A percentile compares a stretch with the other conserved stretches of the same genome.
phyloP scores from a whole-genome alignment of 306 rosid genomes.

The Trichosanthes truncata region DNA sequence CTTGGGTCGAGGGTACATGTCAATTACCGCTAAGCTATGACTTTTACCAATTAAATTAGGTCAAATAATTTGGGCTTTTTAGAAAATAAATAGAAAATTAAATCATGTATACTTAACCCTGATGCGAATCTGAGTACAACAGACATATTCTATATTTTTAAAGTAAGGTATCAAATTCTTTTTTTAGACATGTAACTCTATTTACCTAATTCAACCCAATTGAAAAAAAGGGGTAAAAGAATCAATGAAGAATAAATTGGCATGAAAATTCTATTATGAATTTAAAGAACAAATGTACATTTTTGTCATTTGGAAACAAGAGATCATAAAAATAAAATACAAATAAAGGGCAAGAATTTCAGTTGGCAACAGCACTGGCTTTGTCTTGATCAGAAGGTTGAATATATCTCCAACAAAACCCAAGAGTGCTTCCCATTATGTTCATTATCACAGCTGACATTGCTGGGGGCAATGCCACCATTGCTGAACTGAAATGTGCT shows the following conservation, averaged over 20 bases:
- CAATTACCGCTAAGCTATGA: too few relatives aligned
- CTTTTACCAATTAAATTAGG: too few relatives aligned
- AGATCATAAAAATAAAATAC: not conserved
- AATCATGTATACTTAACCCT: too few relatives aligned
- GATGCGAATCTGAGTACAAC: too few relatives aligned
- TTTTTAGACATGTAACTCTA: not conserved
- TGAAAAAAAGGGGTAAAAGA: not conserved
- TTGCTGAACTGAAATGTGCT: slow-evolving; percentile 28
- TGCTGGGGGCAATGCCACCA: slow-evolving; percentile 31
- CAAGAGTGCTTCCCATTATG: slow-evolving; percentile 34
- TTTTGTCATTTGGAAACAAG: not conserved
- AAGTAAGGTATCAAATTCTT: too few relatives aligned
- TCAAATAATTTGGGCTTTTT: too few relatives aligned
- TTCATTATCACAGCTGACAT: slow-evolving; percentile 39
- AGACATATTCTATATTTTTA: too few relatives aligned
- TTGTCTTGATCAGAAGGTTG: slow-evolving; percentile 14
- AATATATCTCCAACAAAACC: slow-evolving; percentile 24
- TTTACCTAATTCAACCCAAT: not conserved
- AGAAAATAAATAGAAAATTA: too few relatives aligned
- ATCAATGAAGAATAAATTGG: not conserved
- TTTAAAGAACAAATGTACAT: not conserved
- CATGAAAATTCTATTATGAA: not conserved
- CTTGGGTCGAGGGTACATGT: too few relatives aligned
- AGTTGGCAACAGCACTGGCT: not conserved
- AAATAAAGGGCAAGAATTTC: not conserved